phyloP scores from a whole-genome alignment of 805 yeast genomes.

The Metschnikowia matae region DNA sequence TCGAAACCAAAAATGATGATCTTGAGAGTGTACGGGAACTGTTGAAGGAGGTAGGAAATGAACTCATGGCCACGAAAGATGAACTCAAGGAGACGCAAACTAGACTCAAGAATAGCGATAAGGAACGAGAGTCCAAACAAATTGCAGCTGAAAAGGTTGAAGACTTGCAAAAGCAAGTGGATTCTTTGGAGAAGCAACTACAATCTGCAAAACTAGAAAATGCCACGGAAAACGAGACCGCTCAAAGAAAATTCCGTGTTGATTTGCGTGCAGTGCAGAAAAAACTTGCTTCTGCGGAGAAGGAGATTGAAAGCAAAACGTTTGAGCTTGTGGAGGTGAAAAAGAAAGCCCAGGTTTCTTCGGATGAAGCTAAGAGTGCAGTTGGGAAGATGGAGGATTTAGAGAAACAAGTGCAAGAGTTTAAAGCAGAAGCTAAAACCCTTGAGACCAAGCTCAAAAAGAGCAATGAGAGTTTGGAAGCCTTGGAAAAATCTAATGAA shows the following conservation, averaged over 20 bases:
- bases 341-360: not conserved
- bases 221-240: not conserved
- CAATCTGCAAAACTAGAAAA: not conserved
- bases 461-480: conserved; percentile 18
- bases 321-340: not conserved
- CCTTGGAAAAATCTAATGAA: conserved; percentile 22
- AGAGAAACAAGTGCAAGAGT: not conserved
- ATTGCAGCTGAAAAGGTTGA: not conserved
- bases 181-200: not conserved
- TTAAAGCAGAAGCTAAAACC: not conserved
- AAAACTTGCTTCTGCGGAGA: not conserved
- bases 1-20: conserved; percentile 46
- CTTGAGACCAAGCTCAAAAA: not conserved
- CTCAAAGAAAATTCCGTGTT: not conserved
- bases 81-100: conserved; percentile 27
- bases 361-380: not conserved
- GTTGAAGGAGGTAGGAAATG: conserved; percentile 73
- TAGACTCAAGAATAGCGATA: conserved; percentile 12
- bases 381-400: not conserved
- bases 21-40: conserved; percentile 69
- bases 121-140: conserved; percentile 18
- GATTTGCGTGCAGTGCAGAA: conserved; percentile 1
- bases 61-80: conserved; percentile 67
- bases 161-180: not conserved
- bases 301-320: not conserved